These are phyloP conservation scores for Aspergillus pseudoviridinutans DNA, from an alignment of 2,329 filamentous ascomycete genomes.

Conservation along the genomic window DNA sequence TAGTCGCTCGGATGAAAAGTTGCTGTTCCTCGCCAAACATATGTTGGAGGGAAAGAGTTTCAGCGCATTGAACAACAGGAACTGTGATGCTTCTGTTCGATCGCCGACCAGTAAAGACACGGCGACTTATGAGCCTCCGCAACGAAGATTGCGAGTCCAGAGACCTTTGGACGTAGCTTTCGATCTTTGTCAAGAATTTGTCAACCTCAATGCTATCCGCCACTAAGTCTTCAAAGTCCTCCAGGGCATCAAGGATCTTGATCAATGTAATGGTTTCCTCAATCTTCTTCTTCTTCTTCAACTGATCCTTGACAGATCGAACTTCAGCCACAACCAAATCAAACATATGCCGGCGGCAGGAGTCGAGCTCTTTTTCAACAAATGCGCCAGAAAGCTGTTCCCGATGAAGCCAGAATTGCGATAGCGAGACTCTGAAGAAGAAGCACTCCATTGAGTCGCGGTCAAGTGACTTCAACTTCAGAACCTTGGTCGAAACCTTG, in stretches of 20 bases:
- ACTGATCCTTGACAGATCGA: slow-evolving; percentile 31
- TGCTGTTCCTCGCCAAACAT: slow-evolving; percentile 38
- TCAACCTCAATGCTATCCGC: slow-evolving; percentile 31
- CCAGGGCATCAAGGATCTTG: slow-evolving; percentile 36
- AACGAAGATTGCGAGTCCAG: slow-evolving; percentile 27
- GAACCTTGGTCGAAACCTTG: slow-evolving; percentile 26
- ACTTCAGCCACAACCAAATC: slow-evolving; percentile 31
- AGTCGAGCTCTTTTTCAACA: slow-evolving; percentile 26
- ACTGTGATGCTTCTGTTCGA: slow-evolving; percentile 23
- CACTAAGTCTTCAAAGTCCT: slow-evolving; percentile 38
- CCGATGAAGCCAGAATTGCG: slow-evolving; percentile 31
- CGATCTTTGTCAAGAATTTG: slow-evolving; percentile 34
- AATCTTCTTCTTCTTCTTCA: slow-evolving; percentile 32
- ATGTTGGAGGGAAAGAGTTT: slow-evolving; percentile 32
- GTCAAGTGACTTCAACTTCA: slow-evolving; percentile 29
- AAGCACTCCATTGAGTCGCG: slow-evolving; percentile 35
- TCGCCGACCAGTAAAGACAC: slow-evolving; percentile 30
- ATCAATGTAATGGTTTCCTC: slow-evolving; percentile 32
- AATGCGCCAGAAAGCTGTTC: slow-evolving; percentile 26
- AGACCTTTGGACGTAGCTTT: slow-evolving; percentile 32
- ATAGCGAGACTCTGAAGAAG: slow-evolving; percentile 32
- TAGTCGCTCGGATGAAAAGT: slow-evolving; percentile 33
- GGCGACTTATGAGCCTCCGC: slow-evolving; percentile 29
- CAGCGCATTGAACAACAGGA: slow-evolving; percentile 30
- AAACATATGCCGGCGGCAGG: slow-evolving; percentile 33